phyloP scores from a whole-genome alignment of 2,329 filamentous ascomycete species.

The Lachnellula suecica region DNA sequence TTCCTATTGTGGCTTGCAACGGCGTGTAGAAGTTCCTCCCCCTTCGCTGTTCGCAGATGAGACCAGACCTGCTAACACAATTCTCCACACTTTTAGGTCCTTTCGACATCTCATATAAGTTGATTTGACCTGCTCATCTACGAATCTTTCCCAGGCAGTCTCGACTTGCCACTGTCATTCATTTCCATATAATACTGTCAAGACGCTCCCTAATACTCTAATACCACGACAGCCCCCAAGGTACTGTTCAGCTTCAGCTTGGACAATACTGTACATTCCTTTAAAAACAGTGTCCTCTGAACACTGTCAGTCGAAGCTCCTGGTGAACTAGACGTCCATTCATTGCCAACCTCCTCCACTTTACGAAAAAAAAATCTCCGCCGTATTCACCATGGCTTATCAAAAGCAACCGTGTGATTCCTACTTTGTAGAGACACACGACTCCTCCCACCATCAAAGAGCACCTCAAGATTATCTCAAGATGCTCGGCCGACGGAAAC shows the following conservation, averaged over 20 bases:
- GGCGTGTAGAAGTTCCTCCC: neutral
- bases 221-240: slow-evolving; percentile 22
- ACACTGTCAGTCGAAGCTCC: slow-evolving; percentile 36
- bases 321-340: slow-evolving; percentile 37
- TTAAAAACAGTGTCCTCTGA: slow-evolving; percentile 27
- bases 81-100: slow-evolving; percentile 15
- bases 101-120: slow-evolving; percentile 17
- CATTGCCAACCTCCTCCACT: slow-evolving; percentile 21
- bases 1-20: neutral
- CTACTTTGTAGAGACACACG: slow-evolving; percentile 65
- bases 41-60: slow-evolving; percentile 11
- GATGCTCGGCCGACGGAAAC: slow-evolving; percentile 76
- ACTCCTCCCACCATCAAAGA: slow-evolving; percentile 28
- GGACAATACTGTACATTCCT: slow-evolving; percentile 29
- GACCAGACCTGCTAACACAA: slow-evolving; percentile 10
- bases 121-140: no score
- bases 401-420: slow-evolving; percentile 60
- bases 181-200: slow-evolving; percentile 27
- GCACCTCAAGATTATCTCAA: slow-evolving; percentile 70
- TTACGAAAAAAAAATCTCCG: slow-evolving; percentile 10
- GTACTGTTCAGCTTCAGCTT: slow-evolving; percentile 23
- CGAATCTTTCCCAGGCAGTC: slow-evolving; percentile 18
- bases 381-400: slow-evolving; percentile 28
- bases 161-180: slow-evolving; percentile 32
- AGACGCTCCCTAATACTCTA: slow-evolving; percentile 33